These are phyloP conservation scores for Fraxinus americana DNA, from an alignment of 257 asterid species.

Conservation along the genomic window DNA sequence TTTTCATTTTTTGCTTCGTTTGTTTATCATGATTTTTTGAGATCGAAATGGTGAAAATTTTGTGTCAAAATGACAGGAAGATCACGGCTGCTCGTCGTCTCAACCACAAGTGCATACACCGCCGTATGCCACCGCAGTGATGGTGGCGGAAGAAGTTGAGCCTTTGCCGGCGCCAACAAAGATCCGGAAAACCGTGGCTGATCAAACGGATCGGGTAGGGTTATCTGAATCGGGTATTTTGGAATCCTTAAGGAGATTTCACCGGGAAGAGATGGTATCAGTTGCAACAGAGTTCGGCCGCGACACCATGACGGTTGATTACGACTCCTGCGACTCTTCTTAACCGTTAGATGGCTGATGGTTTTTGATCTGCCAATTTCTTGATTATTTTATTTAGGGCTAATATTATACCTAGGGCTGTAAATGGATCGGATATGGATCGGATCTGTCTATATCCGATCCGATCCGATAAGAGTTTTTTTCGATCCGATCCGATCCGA, in stretches of 20 bases:
- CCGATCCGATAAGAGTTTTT: too few species aligned
- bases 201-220: conserved; percentile 21
- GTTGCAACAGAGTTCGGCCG: conserved; percentile 25
- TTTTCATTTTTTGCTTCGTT: neutral
- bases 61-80: conserved; percentile 30
- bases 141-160: conserved; percentile 10
- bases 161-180: conserved; percentile 22
- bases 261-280: conserved; percentile 27
- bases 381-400: conserved; percentile 4
- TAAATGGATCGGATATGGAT: too few species aligned
- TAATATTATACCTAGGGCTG: neutral
- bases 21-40: neutral
- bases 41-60: neutral
- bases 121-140: conserved; percentile 9
- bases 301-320: conserved; percentile 33
- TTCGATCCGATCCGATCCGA: too few species aligned
- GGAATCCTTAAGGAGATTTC: conserved; percentile 38
- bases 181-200: conserved; percentile 8
- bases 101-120: neutral
- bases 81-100: conserved; percentile 25
- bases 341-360: conserved; percentile 31
- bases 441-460: too few species aligned
- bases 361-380: conserved; percentile 12
- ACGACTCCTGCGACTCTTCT: conserved; percentile 18
- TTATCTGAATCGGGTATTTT: conserved; percentile 12